phyloP scores from a whole-genome alignment of 2,329 filamentous ascomycete genomes.

The Claviceps humidiphila region DNA sequence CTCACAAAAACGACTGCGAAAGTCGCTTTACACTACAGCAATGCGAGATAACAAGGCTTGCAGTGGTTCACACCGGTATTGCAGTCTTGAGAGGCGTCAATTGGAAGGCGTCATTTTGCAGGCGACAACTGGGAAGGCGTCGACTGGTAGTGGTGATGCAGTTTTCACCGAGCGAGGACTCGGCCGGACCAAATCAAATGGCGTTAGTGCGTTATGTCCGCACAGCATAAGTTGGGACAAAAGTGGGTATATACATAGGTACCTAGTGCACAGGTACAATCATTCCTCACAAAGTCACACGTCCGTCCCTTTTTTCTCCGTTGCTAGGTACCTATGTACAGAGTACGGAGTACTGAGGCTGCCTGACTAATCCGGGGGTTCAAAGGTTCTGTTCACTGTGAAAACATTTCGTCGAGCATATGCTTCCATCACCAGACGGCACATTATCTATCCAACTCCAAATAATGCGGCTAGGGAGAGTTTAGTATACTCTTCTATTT shows the following conservation, averaged over 20 bases:
- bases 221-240: no score
- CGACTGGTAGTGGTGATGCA: constrained; percentile 1
- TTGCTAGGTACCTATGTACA: no score
- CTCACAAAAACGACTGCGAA: background rate
- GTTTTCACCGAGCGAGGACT: constrained; percentile 2
- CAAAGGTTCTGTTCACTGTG: background rate
- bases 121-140: background rate
- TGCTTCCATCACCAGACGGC: background rate
- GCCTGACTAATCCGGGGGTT: background rate
- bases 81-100: background rate
- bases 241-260: no score
- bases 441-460: background rate
- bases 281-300: no score
- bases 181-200: background rate
- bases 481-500: background rate
- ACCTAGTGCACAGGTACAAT: no score
- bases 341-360: no score
- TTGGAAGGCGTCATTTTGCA: background rate
- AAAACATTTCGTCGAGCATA: background rate
- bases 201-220: background rate
- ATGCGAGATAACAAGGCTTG: background rate
- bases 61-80: background rate
- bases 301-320: no score
- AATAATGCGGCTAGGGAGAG: background rate
- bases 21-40: background rate